A percentile compares a stretch with the other conserved stretches of the same genome.
phyloP scores from a whole-genome alignment of 805 yeast species.

The Torulaspora gathmanii region DNA sequence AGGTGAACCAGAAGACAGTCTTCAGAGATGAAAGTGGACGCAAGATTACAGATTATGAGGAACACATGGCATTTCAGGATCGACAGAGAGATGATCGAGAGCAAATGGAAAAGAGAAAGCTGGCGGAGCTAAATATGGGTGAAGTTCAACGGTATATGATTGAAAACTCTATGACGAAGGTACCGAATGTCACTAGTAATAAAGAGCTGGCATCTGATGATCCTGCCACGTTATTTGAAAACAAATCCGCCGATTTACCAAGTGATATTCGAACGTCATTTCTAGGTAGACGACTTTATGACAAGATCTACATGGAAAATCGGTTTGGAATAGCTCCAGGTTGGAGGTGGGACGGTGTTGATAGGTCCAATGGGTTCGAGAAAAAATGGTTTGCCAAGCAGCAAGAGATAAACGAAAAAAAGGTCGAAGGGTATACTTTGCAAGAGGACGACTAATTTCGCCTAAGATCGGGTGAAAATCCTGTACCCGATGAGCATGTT shows the following conservation, averaged over 20 bases:
- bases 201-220: constrained; percentile 42
- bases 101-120: constrained; percentile 30
- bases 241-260: constrained; percentile 24
- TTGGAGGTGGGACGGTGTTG: constrained; percentile 85
- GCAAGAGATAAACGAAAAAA: constrained; percentile 35
- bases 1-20: constrained; percentile 36
- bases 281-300: constrained; percentile 53
- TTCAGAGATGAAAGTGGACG: constrained; percentile 63
- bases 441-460: constrained; percentile 37
- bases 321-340: constrained; percentile 79
- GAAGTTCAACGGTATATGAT: constrained; percentile 34
- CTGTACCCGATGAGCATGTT: too few species aligned
- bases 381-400: constrained; percentile 48
- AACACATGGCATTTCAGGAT: constrained; percentile 10
- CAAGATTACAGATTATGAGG: constrained; percentile 40
- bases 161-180: constrained; percentile 23
- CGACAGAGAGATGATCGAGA: constrained; percentile 30
- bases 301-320: constrained; percentile 50
- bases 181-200: constrained; percentile 25
- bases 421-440: constrained; percentile 35
- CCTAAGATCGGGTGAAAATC: too few species aligned
- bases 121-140: constrained; percentile 39
- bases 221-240: constrained; percentile 50
- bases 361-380: constrained; percentile 86
- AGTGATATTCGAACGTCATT: constrained; percentile 13